phyloP scores from a whole-genome alignment of 1,139 yeast genomes.

The Geotrichum phurueaensis region DNA sequence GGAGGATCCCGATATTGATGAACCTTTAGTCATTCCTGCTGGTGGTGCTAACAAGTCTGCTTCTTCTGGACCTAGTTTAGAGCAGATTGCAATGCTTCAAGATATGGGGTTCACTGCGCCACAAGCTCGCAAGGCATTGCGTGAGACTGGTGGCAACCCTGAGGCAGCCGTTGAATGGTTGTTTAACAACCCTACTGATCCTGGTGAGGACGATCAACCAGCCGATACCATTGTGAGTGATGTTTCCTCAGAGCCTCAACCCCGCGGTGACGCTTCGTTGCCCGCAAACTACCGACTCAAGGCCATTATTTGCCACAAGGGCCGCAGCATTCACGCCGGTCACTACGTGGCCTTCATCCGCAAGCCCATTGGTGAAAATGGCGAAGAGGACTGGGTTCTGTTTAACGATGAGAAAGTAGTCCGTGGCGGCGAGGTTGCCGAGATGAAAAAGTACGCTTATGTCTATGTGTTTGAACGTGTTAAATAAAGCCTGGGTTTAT shows the following conservation, averaged over 20 bases:
- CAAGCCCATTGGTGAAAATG: conserved; percentile 33
- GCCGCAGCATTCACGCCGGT: conserved; percentile 89
- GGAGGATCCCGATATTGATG: conserved; percentile 78
- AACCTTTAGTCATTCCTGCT: conserved; percentile 40
- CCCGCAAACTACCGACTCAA: conserved; percentile 48
- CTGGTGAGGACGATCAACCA: conserved; percentile 37
- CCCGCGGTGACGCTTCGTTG: conserved; percentile 25
- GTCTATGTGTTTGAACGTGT: conserved; percentile 37
- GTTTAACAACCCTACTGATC: conserved; percentile 68
- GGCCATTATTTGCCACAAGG: conserved; percentile 88
- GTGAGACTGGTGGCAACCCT: conserved; percentile 51
- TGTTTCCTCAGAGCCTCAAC: conserved; percentile 21
- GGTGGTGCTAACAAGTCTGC: conserved; percentile 17
- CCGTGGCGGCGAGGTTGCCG: conserved; percentile 52
- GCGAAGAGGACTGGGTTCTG: conserved; percentile 64
- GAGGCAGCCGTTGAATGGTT: conserved; percentile 89
- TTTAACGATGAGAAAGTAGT: conserved; percentile 95
- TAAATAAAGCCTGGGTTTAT: background rate
- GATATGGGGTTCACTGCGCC: conserved; percentile 73
- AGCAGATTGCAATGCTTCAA: conserved; percentile 46
- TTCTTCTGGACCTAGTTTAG: conserved; percentile 24
- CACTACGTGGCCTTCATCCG: conserved; percentile 84
- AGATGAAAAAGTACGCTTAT: conserved; percentile 53
- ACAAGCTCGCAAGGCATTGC: conserved; percentile 64
- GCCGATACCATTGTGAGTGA: conserved; percentile 19